A percentile compares a stretch with the other conserved stretches of the same genome.
Evolutionary conservation across 202 grass and related monocot species (phyloP).

Genomic region (Cymbopogon flexuosus): DNA sequence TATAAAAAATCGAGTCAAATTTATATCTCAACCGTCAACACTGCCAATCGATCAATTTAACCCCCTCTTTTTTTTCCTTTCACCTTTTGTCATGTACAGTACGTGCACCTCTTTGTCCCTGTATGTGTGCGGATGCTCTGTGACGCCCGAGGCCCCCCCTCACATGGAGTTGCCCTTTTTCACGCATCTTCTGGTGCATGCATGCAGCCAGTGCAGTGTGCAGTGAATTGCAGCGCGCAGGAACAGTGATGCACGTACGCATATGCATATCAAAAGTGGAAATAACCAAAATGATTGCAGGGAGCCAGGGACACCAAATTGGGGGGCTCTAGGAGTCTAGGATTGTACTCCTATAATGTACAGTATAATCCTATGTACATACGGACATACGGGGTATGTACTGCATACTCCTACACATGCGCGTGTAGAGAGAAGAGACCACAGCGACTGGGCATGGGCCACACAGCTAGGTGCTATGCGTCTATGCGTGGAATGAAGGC

Average conservation of each 20-base stretch:
- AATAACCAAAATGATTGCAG: not conserved
- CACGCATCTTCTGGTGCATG: not conserved
- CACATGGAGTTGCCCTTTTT: not conserved
- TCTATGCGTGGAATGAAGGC: too few relatives aligned
- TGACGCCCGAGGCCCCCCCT: not conserved
- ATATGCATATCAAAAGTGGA: not conserved
- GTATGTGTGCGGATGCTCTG: not conserved
- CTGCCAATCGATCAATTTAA: not conserved
- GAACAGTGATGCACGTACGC: not conserved
- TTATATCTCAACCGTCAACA: not conserved
- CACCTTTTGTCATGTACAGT: not conserved
- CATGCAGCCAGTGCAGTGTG: not conserved
- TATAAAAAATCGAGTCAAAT: not conserved
- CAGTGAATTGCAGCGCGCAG: not conserved
- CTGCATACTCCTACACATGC: too few relatives aligned
- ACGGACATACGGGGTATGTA: too few relatives aligned
- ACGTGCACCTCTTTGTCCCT: not conserved
- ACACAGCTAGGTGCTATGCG: too few relatives aligned
- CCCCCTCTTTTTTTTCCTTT: not conserved
- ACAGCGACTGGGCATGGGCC: not conserved
- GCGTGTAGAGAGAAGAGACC: not conserved
- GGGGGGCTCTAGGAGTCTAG: too few relatives aligned
- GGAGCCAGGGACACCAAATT: not conserved
- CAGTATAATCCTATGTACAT: too few relatives aligned
- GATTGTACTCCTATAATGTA: too few relatives aligned